Conservation (phyloP, 2,329 filamentous ascomycete genomes). For the Fusarium burgessii region DNA sequence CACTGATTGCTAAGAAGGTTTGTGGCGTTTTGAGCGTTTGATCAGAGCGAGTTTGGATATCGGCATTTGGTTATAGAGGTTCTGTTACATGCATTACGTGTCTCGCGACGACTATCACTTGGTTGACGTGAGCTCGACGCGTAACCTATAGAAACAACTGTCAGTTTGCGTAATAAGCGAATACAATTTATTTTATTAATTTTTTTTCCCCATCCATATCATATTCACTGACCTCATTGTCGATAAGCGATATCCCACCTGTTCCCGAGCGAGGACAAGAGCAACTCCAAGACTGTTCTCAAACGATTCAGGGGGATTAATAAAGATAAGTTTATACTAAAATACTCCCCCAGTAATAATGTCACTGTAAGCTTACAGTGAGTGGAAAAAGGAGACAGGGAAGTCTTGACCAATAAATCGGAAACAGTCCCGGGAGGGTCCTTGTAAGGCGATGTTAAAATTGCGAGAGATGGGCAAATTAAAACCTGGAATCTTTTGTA, state of each 20-base stretch:
- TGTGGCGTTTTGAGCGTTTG: slow-evolving; percentile 6
- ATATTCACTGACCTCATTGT: slow-evolving; percentile 9
- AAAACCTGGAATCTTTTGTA: slow-evolving; percentile 16
- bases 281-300: not conserved
- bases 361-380: slow-evolving; percentile 2
- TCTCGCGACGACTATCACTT: not conserved
- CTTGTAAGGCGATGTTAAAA: slow-evolving; percentile 25
- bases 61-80: slow-evolving; percentile 6
- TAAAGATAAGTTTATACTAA: not conserved
- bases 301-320: slow-evolving; percentile 9
- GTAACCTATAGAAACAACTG: not conserved
- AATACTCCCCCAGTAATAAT: not conserved
- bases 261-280: not conserved
- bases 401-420: slow-evolving; percentile 26
- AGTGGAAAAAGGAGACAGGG: not conserved
- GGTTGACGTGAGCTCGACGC: slow-evolving; percentile 7
- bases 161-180: slow-evolving; percentile 18
- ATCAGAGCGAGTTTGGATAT: slow-evolving; percentile 3
- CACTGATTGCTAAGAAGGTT: slow-evolving; percentile 10
- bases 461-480: slow-evolving; percentile 9
- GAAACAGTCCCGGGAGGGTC: slow-evolving; percentile 22
- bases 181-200: too few species aligned
- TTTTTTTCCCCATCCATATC: slow-evolving; percentile 1
- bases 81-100: slow-evolving; percentile 15
- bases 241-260: slow-evolving; percentile 30